Conservation (phyloP, 2,329 filamentous ascomycete genomes). For the Colletotrichum sp. region DNA sequence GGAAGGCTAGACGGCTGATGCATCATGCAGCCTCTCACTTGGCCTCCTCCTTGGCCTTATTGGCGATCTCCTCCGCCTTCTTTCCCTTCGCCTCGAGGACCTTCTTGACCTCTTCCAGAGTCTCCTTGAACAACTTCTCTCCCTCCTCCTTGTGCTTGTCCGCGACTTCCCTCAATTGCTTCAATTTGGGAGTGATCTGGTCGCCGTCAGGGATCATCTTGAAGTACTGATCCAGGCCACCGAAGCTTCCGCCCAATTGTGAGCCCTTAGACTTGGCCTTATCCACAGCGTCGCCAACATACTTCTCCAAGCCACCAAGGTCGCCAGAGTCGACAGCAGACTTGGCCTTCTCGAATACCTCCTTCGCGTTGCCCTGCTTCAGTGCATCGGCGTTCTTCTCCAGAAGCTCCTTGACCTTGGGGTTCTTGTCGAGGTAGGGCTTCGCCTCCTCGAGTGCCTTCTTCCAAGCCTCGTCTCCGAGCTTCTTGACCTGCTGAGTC, state of each 20-base stretch:
- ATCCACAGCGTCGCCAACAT: slow-evolving; percentile 58
- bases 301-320: slow-evolving; percentile 62
- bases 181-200: slow-evolving; percentile 69
- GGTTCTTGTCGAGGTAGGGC: slow-evolving; percentile 77
- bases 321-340: slow-evolving; percentile 66
- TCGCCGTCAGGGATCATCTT: slow-evolving; percentile 68
- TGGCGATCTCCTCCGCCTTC: slow-evolving; percentile 62
- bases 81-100: slow-evolving; percentile 65
- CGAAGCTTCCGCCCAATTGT: slow-evolving; percentile 40
- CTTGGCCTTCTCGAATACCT: slow-evolving; percentile 68
- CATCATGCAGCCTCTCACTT: slow-evolving; percentile 30
- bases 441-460: slow-evolving; percentile 74
- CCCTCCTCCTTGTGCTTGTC: slow-evolving; percentile 73
- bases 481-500: slow-evolving; percentile 66
- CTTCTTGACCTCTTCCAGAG: slow-evolving; percentile 68
- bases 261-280: slow-evolving; percentile 61
- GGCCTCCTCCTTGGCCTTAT: slow-evolving; percentile 56
- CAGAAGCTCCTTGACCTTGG: slow-evolving; percentile 74
- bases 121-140: slow-evolving; percentile 71
- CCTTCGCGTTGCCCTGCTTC: slow-evolving; percentile 68
- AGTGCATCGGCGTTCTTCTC: slow-evolving; percentile 73
- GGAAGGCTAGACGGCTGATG: not conserved
- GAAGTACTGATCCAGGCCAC: slow-evolving; percentile 66
- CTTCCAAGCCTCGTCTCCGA: slow-evolving; percentile 75
- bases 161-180: slow-evolving; percentile 67